Percentiles rank a stretch among this genome's conserved stretches.
Conservation (phyloP, 2,329 filamentous ascomycete species). For the Aspergillus caelatus region DNA sequence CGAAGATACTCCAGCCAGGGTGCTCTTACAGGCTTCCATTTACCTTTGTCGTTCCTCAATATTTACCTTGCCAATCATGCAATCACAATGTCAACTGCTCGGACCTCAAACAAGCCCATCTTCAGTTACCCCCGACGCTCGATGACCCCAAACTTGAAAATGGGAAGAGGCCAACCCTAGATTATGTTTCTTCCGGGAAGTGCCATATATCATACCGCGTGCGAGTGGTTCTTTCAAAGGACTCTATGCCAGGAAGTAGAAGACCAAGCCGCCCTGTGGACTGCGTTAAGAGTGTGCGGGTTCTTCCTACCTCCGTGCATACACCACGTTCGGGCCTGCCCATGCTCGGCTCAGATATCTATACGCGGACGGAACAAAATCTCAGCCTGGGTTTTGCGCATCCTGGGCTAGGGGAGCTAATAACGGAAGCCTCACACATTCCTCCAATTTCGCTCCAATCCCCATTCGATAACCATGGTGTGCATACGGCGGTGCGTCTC, state of each 20-base stretch:
- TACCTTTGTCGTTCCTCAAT: not conserved
- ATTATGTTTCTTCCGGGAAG: not conserved
- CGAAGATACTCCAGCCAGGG: not conserved
- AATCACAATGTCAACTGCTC: not conserved
- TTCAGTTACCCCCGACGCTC: not conserved
- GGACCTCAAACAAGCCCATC: not conserved
- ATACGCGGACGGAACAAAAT: not conserved
- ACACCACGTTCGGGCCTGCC: rapidly evolving
- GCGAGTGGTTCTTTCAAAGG: not conserved
- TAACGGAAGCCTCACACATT: not conserved
- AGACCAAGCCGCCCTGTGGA: not conserved
- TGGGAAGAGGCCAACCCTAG: not conserved
- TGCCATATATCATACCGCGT: not conserved
- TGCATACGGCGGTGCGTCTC: not conserved
- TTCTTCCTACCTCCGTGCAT: not conserved
- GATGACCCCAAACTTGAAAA: not conserved
- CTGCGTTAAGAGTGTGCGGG: not conserved
- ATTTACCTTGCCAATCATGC: not conserved
- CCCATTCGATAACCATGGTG: rapidly evolving
- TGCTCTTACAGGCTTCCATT: not conserved
- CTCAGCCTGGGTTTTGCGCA: not conserved
- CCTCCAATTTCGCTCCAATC: not conserved
- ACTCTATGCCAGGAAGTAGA: not conserved
- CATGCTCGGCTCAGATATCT: not conserved
- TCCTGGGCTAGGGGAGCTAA: not conserved